Base-by-base conservation (phyloP, 2,329 filamentous ascomycete species). In the Tolypocladium capitatum region DNA sequence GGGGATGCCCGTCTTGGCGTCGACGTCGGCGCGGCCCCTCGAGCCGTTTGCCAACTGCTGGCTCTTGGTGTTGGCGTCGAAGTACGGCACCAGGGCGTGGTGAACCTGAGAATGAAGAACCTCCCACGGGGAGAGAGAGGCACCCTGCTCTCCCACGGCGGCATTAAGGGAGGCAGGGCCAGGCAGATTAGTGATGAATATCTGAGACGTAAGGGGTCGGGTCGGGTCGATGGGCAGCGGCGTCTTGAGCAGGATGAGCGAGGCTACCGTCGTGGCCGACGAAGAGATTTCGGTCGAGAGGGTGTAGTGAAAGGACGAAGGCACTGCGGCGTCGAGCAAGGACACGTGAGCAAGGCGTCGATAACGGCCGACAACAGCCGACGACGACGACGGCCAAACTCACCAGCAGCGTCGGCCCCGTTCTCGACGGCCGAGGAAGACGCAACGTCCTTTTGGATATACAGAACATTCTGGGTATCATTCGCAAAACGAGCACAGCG, bases 1-100 rank as follows among this genome's bases (percentile, higher is more conserved):
- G 16, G 92, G 89, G 52, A 98, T 90, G 51, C 92, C 92, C 18
- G 88, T 94, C 70, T 94, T 94, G 41, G 86, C 82, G 60, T 97
- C 92, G 45, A 86, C 81, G 59, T 97, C 90, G 20, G 84, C 79
- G 58, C 88, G 81, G 53, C 81, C 82, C 60, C 86, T 83, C 47
- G 74, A 71, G 16, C 81, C 80, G 60, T 77, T 78, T 49, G 70
- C 69, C 45, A 78, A 68, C 61, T 88, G 84, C 58, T 88, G 83
- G 53, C 76, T 84, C 69, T 89, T 91, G 49, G 90, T 94, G 64
- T 89, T 94, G 57, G 90, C 91, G 72, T 99, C 91, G 63, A 98
- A 98, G 68, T 96, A 97, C 35, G 94, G 92, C 58, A 87, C 88
- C 61, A 98, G 73, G 55, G 86, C 89, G 63, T 89, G 84, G 67